Conservation (phyloP, 139 green algal genomes). For the Nannochloris sp. region DNA sequence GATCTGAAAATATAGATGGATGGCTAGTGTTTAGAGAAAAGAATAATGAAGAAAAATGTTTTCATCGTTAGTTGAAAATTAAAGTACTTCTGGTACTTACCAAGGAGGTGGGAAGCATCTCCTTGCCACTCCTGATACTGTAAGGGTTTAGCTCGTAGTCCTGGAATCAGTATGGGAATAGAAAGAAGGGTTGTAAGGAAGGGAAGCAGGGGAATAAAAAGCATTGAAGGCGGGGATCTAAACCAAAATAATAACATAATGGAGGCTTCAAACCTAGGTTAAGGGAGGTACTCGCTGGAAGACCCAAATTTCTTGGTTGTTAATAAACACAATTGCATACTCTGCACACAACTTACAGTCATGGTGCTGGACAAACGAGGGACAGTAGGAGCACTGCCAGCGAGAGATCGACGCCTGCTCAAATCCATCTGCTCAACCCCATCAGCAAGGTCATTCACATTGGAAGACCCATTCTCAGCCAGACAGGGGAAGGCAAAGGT, state of each 20-base stretch:
- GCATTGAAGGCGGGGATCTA: too few species aligned
- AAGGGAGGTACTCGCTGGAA: neutral
- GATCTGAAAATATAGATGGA: neutral
- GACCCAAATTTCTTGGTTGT: neutral
- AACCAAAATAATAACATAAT: too few species aligned
- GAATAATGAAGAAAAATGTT: neutral
- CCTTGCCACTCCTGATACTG: slow-evolving; percentile 48
- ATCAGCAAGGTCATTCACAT: neutral
- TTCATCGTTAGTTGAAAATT: too few species aligned
- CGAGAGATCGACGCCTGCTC: neutral
- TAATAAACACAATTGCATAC: neutral
- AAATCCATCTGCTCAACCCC: neutral
- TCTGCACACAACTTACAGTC: neutral
- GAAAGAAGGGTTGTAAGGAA: neutral
- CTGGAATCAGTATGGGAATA: neutral
- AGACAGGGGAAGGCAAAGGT: neutral
- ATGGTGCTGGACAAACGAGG: neutral
- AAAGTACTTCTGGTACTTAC: neutral
- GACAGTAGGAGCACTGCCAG: slow-evolving; percentile 5
- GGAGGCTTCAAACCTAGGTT: neutral
- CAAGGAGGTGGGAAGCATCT: slow-evolving; percentile 39
- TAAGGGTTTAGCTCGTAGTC: slow-evolving; percentile 70
- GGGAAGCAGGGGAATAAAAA: too few species aligned
- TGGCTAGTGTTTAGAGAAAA: too few species aligned
- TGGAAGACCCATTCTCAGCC: neutral